Evolutionary conservation across 2,329 filamentous ascomycete genomes (phyloP), one percentile per base, ranked within the genome.

Genomic region (Parafenestella ontariensis): DNA sequence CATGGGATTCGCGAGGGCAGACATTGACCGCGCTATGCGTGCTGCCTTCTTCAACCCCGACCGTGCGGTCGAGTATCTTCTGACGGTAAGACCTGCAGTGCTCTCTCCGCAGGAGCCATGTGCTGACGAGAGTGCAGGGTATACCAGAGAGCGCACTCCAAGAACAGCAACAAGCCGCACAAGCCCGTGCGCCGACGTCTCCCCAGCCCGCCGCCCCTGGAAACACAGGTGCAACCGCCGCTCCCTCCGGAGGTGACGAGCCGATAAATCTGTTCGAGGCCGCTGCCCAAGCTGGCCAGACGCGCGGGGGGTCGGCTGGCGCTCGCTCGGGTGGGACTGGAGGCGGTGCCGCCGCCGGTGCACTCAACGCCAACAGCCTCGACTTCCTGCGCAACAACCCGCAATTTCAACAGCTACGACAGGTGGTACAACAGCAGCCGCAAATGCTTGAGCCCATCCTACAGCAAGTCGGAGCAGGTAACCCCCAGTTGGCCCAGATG

Each of bases 371-470:
- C 23, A 89, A 89, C 23, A 96, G 93, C 71, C 86, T 99, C 54
- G 94, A 98, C 62, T 98, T 96, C 76, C 82, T 99, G 51, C 89
- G 95, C 71, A 91, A 93, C 77, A 98, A 98, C 76, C 89, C 93
- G 21, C 94, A 98, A 77, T 99, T 99, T 80, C 95, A 98, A 79
- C 95, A 99, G 79, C 86, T 99, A 56, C 90, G 95, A 60, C 93
- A 97, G 79, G 89, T 99, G 20, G 94, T 99, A 40, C 95, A 99
- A 79, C 93, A 97, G 77, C 91, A 98, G 76, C 95, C 95, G 17
- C 90, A 95, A 75, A 99, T 99, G 95, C 88, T 99, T 20, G 95
- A 99, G 81, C 94, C 95, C 6, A 98, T 99, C 65, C 83, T 99
- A 52, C 94, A 98, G 78, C 93, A 97, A 78, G 91, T 99, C 33